A percentile compares a stretch with the other conserved stretches of the same genome.
Conservation (phyloP, 441 rosid species). For the Cnidoscolus chayamansa region DNA sequence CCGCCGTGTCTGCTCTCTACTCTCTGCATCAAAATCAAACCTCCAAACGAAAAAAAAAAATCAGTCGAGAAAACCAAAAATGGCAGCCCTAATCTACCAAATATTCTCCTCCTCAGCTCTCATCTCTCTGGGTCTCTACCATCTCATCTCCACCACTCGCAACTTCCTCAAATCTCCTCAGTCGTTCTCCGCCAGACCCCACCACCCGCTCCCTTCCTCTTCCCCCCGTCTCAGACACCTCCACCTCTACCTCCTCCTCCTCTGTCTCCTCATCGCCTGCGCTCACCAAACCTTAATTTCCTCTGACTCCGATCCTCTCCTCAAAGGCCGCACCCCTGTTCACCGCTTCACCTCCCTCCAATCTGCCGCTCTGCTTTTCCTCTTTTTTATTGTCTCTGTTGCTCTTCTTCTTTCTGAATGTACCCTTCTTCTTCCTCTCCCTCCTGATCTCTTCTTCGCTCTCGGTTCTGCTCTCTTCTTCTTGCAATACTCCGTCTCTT, state of each 20-base stretch:
- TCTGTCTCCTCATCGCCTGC: conserved; percentile 65
- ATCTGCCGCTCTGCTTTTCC: conserved; percentile 71
- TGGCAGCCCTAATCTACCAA: conserved; percentile 60
- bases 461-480: conserved; percentile 65
- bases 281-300: conserved; percentile 65
- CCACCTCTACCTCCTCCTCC: conserved; percentile 53
- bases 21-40: neutral
- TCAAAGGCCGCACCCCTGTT: conserved; percentile 82
- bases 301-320: conserved; percentile 73
- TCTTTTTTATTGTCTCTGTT: conserved; percentile 62
- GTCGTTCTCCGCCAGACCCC: conserved; percentile 76
- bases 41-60: no score
- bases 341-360: conserved; percentile 79
- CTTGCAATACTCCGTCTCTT: conserved; percentile 63
- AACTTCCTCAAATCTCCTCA: conserved; percentile 64
- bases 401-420: conserved; percentile 59
- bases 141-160: conserved; percentile 60
- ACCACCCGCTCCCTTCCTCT: conserved; percentile 49
- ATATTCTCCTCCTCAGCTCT: conserved; percentile 63
- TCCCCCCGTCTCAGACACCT: conserved; percentile 48
- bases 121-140: conserved; percentile 71
- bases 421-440: conserved; percentile 60
- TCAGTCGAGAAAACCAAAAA: conserved; percentile 3
- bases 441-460: conserved; percentile 76
- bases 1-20: no score